Evolutionary conservation across 2,329 filamentous ascomycete genomes (phyloP), one percentile per base, ranked within the genome.

Genomic region (Penicillium sp.): DNA sequence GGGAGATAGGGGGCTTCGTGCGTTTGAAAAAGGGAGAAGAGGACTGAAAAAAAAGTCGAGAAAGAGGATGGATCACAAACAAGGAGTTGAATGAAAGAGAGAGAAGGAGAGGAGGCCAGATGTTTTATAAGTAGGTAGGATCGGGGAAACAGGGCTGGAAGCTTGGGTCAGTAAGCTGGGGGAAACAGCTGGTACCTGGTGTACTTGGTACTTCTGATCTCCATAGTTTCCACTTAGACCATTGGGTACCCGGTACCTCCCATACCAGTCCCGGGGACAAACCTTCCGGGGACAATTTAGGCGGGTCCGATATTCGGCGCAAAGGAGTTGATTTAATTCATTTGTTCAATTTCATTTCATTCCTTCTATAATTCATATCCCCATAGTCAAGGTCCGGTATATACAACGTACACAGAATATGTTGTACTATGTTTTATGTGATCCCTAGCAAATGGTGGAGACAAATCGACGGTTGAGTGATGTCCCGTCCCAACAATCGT

Each of bases 1-100:
- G 93, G 92, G 90, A 89, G 79, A 66, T 79, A 86, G 83, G 86
- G 79, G 86, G 90, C 89, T 91, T 91, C 90, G 83, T 92, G 51
- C 84, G 90, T 90, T 73, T 72, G 61, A 59, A 48, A 58, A 58
- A 65, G 59, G 56, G 56, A 50, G 51, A 55, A 54, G 45, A 55
- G 53, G 55, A 56, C 53, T 55, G 57, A 61, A 47, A 55, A 61
- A 56, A 61, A 56, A 43, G 46, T 47, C 43, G 16, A 52, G 16
- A 52, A 48, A 51, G 49, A 56, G 53, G 57, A 57, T 49, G 53
- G 36, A 50, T 59, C 36, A 56, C 50, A 50, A 55, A 23, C 51
- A 55, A 47, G 49, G 58, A 39, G 34, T 60, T 52, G 54, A 26
- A 26, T 34, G 44, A 55, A 63, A 62, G 55, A 53, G 58, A 46